Evolutionary conservation across 441 rosid species (phyloP), one percentile per base, ranked within the genome.

Genomic region (Pelargonium cotyledonis): DNA sequence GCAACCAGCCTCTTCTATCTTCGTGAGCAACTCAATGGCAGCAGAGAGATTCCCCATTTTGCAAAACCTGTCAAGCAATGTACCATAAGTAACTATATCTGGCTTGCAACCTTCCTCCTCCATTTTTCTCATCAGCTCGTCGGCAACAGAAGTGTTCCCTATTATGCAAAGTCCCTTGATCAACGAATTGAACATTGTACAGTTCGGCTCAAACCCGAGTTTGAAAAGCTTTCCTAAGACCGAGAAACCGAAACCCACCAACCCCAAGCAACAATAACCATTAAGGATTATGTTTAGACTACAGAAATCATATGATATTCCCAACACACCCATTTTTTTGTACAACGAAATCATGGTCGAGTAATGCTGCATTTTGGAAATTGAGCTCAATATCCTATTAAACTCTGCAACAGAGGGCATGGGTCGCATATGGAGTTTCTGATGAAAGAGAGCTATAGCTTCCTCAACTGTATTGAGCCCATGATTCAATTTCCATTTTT

Each of bases 201-300:
- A 8, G 40, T 63, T 21, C 1, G 71, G 76, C 14, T 73, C 16
- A 49, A 26, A 29, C 15, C 71, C 68, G 11, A 68, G 68, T 47
- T 68, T 68, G 9, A 62, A 61, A 5, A 72, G 43, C 16, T 51
- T 71, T 1, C 65, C 69, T 16, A 71, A 41, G 1, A 71, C 69
- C 2, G 74, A 66, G 23, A 72, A 66, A 35, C 38, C 38, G 38
- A 35, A 35, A 35, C 38, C 38, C 38, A 35, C 5, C 38, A 35
- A 35, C 53, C 14, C 67, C 63, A 9, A 73, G 61, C 16, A 66
- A 31, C 71, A 73, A 21, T 66, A 47, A 31, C 76, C 44, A 51
- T 67, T 73, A 6, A 73, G 29, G 19, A 73, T 46, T 41, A 67
- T 31, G 66, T 69, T 74, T 10, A 69, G 46, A n/a, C 47, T 35